Conservation (phyloP, 371 early-diverging fungal genomes). For the Apophysomyces elegans region DNA sequence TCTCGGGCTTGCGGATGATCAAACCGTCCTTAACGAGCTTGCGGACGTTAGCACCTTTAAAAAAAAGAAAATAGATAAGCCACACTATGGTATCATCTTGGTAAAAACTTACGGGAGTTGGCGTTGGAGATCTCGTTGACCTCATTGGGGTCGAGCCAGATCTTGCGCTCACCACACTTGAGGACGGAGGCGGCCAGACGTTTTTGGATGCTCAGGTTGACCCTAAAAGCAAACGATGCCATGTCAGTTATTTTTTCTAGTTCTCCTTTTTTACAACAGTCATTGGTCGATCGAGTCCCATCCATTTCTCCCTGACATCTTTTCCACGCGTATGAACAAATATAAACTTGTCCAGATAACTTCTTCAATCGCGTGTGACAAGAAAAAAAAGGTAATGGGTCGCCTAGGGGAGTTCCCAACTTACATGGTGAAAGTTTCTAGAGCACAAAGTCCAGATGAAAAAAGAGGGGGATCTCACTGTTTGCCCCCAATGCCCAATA, state of each 20-base stretch:
- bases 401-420: neutral
- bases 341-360: neutral
- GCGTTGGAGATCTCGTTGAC: slow-evolving; percentile 94
- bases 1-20: slow-evolving; percentile 96
- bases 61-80: slow-evolving; percentile 3
- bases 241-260: neutral
- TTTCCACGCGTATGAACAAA: neutral
- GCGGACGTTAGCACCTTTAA: slow-evolving; percentile 91
- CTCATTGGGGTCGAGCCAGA: slow-evolving; percentile 99
- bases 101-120: slow-evolving; percentile 87
- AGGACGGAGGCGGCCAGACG: slow-evolving; percentile 98
- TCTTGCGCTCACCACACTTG: slow-evolving; percentile 98
- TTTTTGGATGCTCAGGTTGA: slow-evolving; percentile 88
- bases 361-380: neutral
- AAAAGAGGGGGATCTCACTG: slow-evolving; percentile 12
- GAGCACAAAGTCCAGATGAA: slow-evolving; percentile 12
- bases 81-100: neutral
- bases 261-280: too few relatives aligned
- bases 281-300: neutral
- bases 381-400: neutral
- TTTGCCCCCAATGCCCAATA: slow-evolving; percentile 9
- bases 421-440: slow-evolving; percentile 11
- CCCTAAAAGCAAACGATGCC: slow-evolving; percentile 53
- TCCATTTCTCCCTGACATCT: neutral
- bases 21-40: slow-evolving; percentile 98